Base-by-base conservation (phyloP, 176 grass and related monocot genomes). In the Rhynchospora breviuscula region DNA sequence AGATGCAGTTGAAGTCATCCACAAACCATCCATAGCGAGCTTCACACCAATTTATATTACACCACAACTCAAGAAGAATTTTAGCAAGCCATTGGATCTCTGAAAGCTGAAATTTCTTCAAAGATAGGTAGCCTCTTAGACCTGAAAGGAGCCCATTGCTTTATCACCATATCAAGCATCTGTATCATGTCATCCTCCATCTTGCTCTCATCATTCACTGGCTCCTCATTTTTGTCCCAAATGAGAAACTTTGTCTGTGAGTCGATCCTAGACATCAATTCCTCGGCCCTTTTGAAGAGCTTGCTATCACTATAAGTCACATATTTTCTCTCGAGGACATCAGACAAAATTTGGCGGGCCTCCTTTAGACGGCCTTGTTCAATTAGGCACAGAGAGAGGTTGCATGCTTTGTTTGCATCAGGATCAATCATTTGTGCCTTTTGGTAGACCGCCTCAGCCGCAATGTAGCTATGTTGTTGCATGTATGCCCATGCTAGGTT, bases 401-500 rank as follows among this genome's bases (percentile, higher is more conserved):
- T 97, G 88, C 86, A 94, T 0, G 94, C 94, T 84, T 91, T 94
- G 86, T 97, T 97, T 10, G 88, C 91, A 83, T 97, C 91, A 3
- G 91, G 86, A 69, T 97, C 94, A 67, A 97, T 85, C 90, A 94
- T 94, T 56, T 97, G 94, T 11, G 91, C 94, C 88, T 97, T 97
- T 17, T 79, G 79, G 82, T 97, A 97, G 69, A 97, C 91, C 47
- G 85, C 91, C 88, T 97, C 94, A 0, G 94, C 88, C 33, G 94
- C 94, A 85, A 92, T 86, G 84, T 90, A 94, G 79, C 93, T 92
- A 11, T 84, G 10, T 87, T 90, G 81, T 87, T 97, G 91, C 91
- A 97, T 91, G 88, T 97, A 97, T 59, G 94, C 94, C 94, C 94
- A 97, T 4, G 89, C 94, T 0, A 97, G 85, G 80, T 97, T 97